phyloP scores from a whole-genome alignment of 441 rosid species.

The Eutrema salsugineum region DNA sequence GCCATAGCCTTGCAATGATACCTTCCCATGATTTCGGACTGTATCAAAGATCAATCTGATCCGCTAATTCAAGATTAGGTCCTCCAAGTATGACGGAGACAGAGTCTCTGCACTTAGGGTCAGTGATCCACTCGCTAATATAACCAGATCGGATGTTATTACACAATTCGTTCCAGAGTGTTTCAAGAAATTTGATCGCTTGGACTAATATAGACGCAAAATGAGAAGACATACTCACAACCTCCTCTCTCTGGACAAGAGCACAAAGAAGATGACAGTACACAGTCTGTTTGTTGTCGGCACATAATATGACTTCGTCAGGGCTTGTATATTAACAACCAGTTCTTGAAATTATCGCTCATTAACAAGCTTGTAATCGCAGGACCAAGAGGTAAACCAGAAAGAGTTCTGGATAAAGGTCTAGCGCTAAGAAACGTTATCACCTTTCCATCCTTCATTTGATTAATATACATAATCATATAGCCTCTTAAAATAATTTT shows the following conservation, averaged over 20 bases:
- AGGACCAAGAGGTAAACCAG: neutral
- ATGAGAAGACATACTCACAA: conserved; percentile 43
- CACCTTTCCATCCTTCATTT: too few relatives aligned
- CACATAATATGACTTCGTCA: conserved; percentile 46
- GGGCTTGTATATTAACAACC: conserved; percentile 42
- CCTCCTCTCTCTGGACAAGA: conserved; percentile 42
- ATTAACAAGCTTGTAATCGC: neutral
- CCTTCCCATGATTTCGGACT: conserved; percentile 51
- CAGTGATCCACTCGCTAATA: conserved; percentile 52
- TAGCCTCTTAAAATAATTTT: too few relatives aligned
- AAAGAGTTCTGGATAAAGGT: neutral
- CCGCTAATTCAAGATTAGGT: conserved; percentile 40
- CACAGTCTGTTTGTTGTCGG: conserved; percentile 57
- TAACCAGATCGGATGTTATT: conserved; percentile 40
- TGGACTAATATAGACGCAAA: conserved; percentile 47
- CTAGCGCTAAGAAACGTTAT: neutral
- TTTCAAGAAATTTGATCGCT: conserved; percentile 52
- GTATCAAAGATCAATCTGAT: conserved; percentile 38
- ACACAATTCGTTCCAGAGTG: conserved; percentile 47
- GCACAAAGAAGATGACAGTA: conserved; percentile 57
- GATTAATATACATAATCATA: too few relatives aligned
- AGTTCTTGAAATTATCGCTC: neutral
- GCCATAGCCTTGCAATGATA: conserved; percentile 56
- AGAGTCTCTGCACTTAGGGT: conserved; percentile 33
- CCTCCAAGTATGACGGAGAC: conserved; percentile 30